These are phyloP conservation scores for Diaporthe nobilis DNA, from an alignment of 2,329 filamentous ascomycete species.

Conservation along the genomic window DNA sequence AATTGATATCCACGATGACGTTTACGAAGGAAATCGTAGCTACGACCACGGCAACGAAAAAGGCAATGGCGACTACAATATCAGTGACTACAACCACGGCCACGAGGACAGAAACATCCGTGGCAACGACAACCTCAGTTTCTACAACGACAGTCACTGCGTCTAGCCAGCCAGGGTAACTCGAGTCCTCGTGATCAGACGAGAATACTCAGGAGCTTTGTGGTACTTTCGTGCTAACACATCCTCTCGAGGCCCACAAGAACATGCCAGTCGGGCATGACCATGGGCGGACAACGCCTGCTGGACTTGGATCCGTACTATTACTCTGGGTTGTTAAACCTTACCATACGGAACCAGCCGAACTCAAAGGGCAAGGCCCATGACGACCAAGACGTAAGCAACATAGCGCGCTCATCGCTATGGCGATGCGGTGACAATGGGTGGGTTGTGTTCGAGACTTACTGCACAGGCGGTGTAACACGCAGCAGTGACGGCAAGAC, in stretches of 20 bases:
- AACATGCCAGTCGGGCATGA: neutral
- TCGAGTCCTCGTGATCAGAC: neutral
- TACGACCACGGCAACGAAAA: neutral
- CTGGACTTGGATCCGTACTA: neutral
- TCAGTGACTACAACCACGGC: neutral
- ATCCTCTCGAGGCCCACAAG: neutral
- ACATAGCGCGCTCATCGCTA: neutral
- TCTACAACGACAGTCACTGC: neutral
- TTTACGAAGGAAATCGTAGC: neutral
- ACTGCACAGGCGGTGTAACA: neutral
- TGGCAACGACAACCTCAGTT: neutral
- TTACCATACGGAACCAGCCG: conserved; percentile 6
- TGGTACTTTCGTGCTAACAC: neutral
- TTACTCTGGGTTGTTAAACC: neutral
- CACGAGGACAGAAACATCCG: neutral
- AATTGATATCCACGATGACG: neutral
- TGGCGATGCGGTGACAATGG: neutral
- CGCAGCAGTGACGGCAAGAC: neutral
- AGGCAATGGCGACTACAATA: neutral
- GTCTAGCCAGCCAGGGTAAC: neutral
- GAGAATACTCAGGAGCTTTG: neutral
- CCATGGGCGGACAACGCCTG: neutral
- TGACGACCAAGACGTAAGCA: neutral
- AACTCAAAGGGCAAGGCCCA: neutral
- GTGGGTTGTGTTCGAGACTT: neutral